These are phyloP conservation scores for Rhodotorula sp. DNA, from an alignment of 1,284 basidiomycete species.

Conservation along the genomic window DNA sequence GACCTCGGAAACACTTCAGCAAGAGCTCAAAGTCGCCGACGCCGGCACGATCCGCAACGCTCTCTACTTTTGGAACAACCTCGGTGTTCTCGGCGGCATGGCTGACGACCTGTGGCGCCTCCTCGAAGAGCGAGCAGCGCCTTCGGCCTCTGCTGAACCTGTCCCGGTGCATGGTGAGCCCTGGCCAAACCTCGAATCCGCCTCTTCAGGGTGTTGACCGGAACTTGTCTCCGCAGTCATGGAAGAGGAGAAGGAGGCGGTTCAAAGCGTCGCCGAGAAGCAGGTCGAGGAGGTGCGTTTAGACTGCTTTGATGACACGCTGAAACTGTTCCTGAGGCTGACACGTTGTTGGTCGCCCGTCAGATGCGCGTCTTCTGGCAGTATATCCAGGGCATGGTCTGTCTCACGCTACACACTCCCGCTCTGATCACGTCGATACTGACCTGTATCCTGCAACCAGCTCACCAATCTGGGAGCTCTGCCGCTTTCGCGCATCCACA, in stretches of 20 bases:
- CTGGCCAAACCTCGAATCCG: not conserved
- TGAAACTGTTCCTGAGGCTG: not conserved
- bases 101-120: slow-evolving; percentile 40
- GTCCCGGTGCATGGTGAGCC: not conserved
- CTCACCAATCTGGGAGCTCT: slow-evolving; percentile 75
- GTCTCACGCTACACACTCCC: slow-evolving; percentile 55
- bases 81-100: slow-evolving; percentile 62
- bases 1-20: slow-evolving; percentile 65
- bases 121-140: slow-evolving; percentile 35
- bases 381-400: slow-evolving; percentile 53
- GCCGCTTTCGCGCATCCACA: slow-evolving; percentile 72
- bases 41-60: slow-evolving; percentile 66
- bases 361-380: slow-evolving; percentile 84
- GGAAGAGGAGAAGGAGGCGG: slow-evolving; percentile 57
- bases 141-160: not conserved
- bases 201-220: not conserved
- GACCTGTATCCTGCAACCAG: slow-evolving; percentile 1
- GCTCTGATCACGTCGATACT: slow-evolving; percentile 39
- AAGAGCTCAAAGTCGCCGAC: slow-evolving; percentile 65
- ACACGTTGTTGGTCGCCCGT: no score
- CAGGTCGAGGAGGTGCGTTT: slow-evolving; percentile 60
- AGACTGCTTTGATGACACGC: not conserved
- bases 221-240: slow-evolving; percentile 20
- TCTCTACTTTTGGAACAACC: slow-evolving; percentile 75
- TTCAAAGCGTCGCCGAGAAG: slow-evolving; percentile 64